Evolutionary conservation across 164 flowering plant species (phyloP).

Genomic region (Dillenia suffruticosa): DNA sequence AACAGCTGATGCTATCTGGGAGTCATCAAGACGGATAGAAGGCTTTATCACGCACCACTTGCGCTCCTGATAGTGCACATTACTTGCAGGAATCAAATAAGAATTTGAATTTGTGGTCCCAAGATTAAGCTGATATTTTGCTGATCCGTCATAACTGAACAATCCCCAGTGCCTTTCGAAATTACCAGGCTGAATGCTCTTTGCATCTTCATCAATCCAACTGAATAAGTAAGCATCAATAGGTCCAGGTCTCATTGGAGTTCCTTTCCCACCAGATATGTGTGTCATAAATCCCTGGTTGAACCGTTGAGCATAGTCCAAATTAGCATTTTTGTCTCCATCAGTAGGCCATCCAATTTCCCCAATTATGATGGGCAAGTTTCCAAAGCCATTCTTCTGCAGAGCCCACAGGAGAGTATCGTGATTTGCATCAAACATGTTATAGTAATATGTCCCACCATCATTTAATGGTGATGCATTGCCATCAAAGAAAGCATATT

Average conservation of each 20-base stretch:
- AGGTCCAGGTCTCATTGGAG: slow-evolving; percentile 73
- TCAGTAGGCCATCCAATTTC: slow-evolving; percentile 98
- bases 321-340: slow-evolving; percentile 75
- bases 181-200: slow-evolving; percentile 80
- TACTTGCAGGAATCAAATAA: slow-evolving; percentile 32
- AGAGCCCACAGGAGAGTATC: slow-evolving; percentile 86
- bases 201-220: slow-evolving; percentile 81
- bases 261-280: slow-evolving; percentile 62
- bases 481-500: slow-evolving; percentile 88
- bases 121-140: slow-evolving; percentile 68
- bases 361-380: slow-evolving; percentile 74
- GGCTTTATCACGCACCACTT: slow-evolving; percentile 82
- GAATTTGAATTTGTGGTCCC: slow-evolving; percentile 54
- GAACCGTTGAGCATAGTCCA: slow-evolving; percentile 57
- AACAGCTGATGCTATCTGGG: slow-evolving; percentile 53
- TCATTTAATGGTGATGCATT: slow-evolving; percentile 47
- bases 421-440: slow-evolving; percentile 86
- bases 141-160: slow-evolving; percentile 59
- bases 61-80: slow-evolving; percentile 34
- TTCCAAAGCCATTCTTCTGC: slow-evolving; percentile 63
- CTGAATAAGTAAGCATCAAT: slow-evolving; percentile 80
- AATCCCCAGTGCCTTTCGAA: slow-evolving; percentile 96
- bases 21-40: slow-evolving; percentile 45
- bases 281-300: slow-evolving; percentile 87
- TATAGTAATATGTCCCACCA: slow-evolving; percentile 45